These are phyloP conservation scores for Ramularia collo-cygni DNA, from an alignment of 2,329 filamentous ascomycete genomes.

Conservation along the genomic window DNA sequence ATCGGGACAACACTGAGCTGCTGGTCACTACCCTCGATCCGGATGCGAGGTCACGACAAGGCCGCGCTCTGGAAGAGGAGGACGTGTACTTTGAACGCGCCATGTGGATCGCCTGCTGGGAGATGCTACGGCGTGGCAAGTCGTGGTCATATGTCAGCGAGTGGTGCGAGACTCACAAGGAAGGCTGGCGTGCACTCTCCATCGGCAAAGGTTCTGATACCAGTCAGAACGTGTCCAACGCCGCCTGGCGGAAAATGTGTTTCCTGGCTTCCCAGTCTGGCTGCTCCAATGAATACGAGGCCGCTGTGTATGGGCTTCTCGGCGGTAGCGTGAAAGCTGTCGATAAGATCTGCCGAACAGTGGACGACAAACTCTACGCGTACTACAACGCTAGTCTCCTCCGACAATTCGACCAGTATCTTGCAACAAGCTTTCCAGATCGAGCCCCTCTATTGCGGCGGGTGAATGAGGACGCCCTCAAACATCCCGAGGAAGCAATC, in stretches of 20 bases:
- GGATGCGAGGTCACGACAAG: constrained; percentile 77
- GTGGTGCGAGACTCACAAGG: constrained; percentile 79
- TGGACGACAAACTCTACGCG: constrained; percentile 82
- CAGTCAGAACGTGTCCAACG: constrained; percentile 38
- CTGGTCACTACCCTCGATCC: constrained; percentile 86
- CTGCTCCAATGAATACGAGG: constrained; percentile 69
- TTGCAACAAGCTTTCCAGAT: constrained; percentile 50
- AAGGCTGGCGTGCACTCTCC: constrained; percentile 81
- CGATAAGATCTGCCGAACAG: constrained; percentile 65
- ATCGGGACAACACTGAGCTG: constrained; percentile 49
- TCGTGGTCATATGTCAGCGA: constrained; percentile 66
- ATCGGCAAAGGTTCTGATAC: constrained; percentile 54
- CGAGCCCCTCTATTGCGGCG: constrained; percentile 50
- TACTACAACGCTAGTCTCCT: constrained; percentile 82
- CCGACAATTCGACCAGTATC: constrained; percentile 69
- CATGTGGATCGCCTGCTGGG: constrained; percentile 90
- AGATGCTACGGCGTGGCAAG: constrained; percentile 81
- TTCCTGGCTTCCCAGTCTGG: constrained; percentile 62
- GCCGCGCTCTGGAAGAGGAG: constrained; percentile 66
- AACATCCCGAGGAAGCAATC: constrained; percentile 38
- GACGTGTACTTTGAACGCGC: constrained; percentile 86
- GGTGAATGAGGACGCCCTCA: constrained; percentile 60
- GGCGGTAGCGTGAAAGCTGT: constrained; percentile 76
- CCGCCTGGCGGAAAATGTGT: constrained; percentile 66
- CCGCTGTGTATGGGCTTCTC: constrained; percentile 84